Evolutionary conservation across 805 yeast genomes (phyloP).

Genomic region (Candida alai): DNA sequence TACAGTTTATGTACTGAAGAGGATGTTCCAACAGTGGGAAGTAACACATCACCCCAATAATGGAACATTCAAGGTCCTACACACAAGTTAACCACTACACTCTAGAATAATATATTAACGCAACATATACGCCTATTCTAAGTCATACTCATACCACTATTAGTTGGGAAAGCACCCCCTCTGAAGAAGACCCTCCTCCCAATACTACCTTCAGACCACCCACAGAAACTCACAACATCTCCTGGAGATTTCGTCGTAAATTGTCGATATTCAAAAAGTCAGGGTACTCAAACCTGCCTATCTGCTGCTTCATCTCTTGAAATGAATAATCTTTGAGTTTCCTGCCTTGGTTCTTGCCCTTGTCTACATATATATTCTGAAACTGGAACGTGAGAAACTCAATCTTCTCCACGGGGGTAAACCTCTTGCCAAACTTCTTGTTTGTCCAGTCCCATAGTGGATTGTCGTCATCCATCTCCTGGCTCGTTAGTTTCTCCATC

Average conservation of each 20-base stretch:
- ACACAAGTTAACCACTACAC: too few relatives aligned
- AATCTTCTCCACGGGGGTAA: conserved; percentile 16
- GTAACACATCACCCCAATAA: too few relatives aligned
- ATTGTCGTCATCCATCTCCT: conserved; percentile 6
- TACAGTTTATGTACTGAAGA: too few relatives aligned
- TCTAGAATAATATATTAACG: too few relatives aligned
- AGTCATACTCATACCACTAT: too few relatives aligned
- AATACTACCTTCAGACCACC: not conserved
- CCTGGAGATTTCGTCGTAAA: conserved; percentile 10
- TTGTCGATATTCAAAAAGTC: conserved; percentile 12
- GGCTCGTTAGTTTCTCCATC: not conserved
- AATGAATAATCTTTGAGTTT: conserved; percentile 1
- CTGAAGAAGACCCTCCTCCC: too few relatives aligned
- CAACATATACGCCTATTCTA: too few relatives aligned
- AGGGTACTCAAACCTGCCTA: conserved; percentile 12
- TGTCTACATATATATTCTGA: conserved; percentile 4
- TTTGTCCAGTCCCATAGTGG: conserved; percentile 22
- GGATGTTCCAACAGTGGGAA: too few relatives aligned
- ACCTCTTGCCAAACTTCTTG: conserved; percentile 13
- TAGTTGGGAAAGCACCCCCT: too few relatives aligned
- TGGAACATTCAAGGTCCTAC: too few relatives aligned
- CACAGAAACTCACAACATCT: conserved; percentile 5
- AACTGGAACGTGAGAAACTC: conserved; percentile 18
- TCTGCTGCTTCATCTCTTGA: conserved; percentile 6
- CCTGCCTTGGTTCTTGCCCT: not conserved